Base-by-base conservation (phyloP, 2,329 filamentous ascomycete genomes). In the Phaeosphaeriaceae sp. region DNA sequence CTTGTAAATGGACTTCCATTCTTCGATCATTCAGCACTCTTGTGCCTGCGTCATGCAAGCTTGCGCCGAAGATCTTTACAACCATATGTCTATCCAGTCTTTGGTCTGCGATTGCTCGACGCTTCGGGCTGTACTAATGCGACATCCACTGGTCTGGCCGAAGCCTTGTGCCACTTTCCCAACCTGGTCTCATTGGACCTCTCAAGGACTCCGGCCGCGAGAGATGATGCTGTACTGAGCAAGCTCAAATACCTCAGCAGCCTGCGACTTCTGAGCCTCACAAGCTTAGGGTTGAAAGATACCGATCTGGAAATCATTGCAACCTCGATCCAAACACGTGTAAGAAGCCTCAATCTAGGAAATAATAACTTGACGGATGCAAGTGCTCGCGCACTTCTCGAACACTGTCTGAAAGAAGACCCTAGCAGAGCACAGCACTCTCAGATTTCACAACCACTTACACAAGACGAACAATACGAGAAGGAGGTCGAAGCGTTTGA, bases 1-100 rank as follows among this genome's bases (percentile, higher is more conserved):
- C 81, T 88, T 57, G 85, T 88, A 11, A 82, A 85, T 17, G 81
- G 81, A 27, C 72, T 88, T 48, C 85, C 86, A 0, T 88, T 88
- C 68, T 88, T 89, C 66, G 86, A 89, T 56, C 85, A 89, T 68
- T 81, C 82, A 58, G 80, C 85, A 19, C 79, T 88, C 53, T 75
- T 81, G 56, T 83, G 82, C 2, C 67, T 88, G 54, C 81, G 77
- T 52, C 68, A 75, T 53, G 60, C 70, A 41, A 77, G 71, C 60
- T 46, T 59, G 13, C 69, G 65, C 61, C 67, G 69, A 56, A 67
- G 56, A 19, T 58, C 65, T 13, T 63, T 57, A 19, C 69, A 59
- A 17, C 62, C 61, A 1, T 59, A 53, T 56, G 64, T 70, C 36
- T 74, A 76, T 31, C 78, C 78, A 11, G 69, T 68, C 1, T 80